Base-by-base conservation (phyloP, 2,329 filamentous ascomycete genomes). In the Neoarthrinium moseri region DNA sequence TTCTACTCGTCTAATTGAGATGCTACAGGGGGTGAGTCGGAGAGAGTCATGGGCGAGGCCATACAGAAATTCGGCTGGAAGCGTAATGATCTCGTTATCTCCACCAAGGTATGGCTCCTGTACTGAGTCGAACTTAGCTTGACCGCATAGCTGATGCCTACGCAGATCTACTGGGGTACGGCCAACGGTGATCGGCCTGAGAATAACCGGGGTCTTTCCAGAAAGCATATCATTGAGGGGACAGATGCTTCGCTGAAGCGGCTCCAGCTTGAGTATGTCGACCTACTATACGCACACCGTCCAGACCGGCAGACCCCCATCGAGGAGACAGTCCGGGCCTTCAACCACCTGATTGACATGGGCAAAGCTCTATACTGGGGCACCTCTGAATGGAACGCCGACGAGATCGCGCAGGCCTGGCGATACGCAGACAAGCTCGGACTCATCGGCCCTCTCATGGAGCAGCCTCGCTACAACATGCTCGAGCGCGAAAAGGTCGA, bases 181-280 rank as follows among this genome's bases (percentile, higher is more conserved):
- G 77, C 75, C 21, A 79, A 79, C 60, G 81, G 81, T 35, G 72
- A 79, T 44, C 83, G 81, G 59, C 71, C 72, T 10, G 74, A 84
- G 49, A 87, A 87, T 68, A 86, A 86, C 64, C 71, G 72, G 46
- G 84, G 84, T 5, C 74, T 88, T 23, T 84, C 79, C 3, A 73
- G 83, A 45, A 88, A 88, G 65, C 84, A 87, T 65, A 72, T 88
- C 44, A 70, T 87, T 51, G 84, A 88, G 68, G 84, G 82, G 18
- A 74, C 82, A 52, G 73, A 80, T 42, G 71, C 71, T 24, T 78
- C 78, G 10, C 72, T 89, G 23, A 66, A 80, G 57, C 76, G 81
- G 22, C 67, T 84, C n/a, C 66, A 69, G 20, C 70, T 83, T 37
- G 70, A 77, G 30, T 84, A 85, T 56, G 83, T 88, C 30, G 84